Evolutionary conservation across 2,329 filamentous ascomycete genomes (phyloP), one percentile per base, ranked within the genome.

Genomic region (Daldinia sp.): DNA sequence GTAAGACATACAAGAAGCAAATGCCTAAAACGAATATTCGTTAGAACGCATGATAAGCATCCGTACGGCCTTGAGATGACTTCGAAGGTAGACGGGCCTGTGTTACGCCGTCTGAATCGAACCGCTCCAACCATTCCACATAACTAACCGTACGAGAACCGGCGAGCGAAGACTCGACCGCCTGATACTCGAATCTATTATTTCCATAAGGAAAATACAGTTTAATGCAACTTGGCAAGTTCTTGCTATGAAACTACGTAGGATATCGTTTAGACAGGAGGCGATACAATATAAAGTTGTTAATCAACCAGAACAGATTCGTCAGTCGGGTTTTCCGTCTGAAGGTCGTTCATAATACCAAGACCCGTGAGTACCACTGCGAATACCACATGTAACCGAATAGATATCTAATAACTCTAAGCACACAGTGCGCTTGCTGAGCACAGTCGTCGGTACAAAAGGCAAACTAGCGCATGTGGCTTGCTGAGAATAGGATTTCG

Each of bases 1-100:
- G 51, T 49, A 35, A 53, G 53, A 52, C 53, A 45, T 37, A 32
- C 35, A 37, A 64, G 37, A 63, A 62, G 54, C 50, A 65, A 57
- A 56, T 29, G 35, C n/a, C n/a, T n/a, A 23, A 13, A 35, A 13
- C 50, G 32, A 5, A 27, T 25, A 32, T 43, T n/a, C 17, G n/a
- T 49, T 30, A 23, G 37, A 23, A 43, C 21, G 48, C 19, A 30
- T 35, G 45, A 32, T 10, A 29, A 25, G 25, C 34, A 25, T 25
- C 32, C 29, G 17, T 48, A n/a, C 21, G 17, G 10, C 34, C 23
- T 43, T 37, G 17, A 52, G 30, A 37, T 49, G 17, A 56, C 37
- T 49, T 61, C 45, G n/a, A 25, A 43, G 39, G 29, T 21, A 19
- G 27, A 29, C 7, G 19, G 27, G 57, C 48, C 49, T 52, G 30